Evolutionary conservation across 2,329 filamentous ascomycete species (phyloP).

Genomic region (Talaromyces sp.): DNA sequence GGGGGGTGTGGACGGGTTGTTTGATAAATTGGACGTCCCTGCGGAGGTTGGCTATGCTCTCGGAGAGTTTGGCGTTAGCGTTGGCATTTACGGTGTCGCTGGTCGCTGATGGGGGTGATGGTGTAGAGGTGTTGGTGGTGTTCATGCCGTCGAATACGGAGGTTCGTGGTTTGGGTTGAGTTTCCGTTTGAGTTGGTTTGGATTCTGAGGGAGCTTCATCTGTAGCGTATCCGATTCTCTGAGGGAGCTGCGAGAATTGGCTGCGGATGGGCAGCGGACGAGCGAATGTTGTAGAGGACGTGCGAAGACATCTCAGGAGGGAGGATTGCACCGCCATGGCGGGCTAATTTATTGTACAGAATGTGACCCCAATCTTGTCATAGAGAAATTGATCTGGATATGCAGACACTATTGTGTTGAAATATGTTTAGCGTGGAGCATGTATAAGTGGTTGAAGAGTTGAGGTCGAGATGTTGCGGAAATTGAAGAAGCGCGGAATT

Average conservation of each 20-base stretch:
- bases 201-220: background rate
- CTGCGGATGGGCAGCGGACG: background rate
- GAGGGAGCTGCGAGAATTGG: background rate
- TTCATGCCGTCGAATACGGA: constrained; percentile 5
- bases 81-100: background rate
- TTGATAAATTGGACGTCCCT: background rate
- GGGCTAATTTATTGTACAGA: background rate
- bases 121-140: background rate
- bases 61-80: background rate
- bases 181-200: background rate
- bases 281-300: background rate
- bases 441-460: background rate
- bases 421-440: background rate
- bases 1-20: background rate
- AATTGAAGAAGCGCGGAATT: constrained; percentile 20
- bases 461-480: background rate
- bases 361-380: background rate
- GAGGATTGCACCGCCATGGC: constrained; percentile 15
- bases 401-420: background rate
- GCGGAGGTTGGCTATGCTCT: constrained; percentile 4
- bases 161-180: background rate
- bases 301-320: constrained; percentile 13
- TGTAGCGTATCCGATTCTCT: constrained; percentile 4
- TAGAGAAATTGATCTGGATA: constrained; percentile 4
- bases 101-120: background rate